Base-by-base conservation (phyloP, 257 asterid species). In the Gentiana macrophylla region DNA sequence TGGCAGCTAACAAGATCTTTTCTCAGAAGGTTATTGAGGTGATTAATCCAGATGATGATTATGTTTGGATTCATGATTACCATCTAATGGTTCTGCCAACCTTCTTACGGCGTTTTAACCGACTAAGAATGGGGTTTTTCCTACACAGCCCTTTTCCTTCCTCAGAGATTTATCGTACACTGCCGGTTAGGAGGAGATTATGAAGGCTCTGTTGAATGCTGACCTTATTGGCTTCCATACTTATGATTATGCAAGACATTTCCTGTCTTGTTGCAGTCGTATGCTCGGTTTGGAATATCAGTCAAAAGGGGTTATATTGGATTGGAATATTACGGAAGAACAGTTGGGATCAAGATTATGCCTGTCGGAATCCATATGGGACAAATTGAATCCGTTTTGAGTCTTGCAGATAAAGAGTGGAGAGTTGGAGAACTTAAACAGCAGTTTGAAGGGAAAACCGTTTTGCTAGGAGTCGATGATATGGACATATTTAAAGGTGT, bases 401-500 rank as follows among this genome's bases (percentile, higher is more conserved):
- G 53, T 36, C 69, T 71, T 32, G 74, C 84, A 2, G 78, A 78
- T 71, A 78, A 60, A 49, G 80, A 71, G 36, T 68, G 76, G 64
- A 74, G 72, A 44, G 74, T 71, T 1, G 74, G 33, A 59, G 77
- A 68, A 65, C 71, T 78, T 55, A 72, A 71, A 64, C 76, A 68
- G 47, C 78, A 74, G 65, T 78, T 74, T 54, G 65, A 75, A 46
- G 84, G 78, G 1, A 74, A 71, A 63, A 71, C 74, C 5, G 78
- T 78, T 44, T 47, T 78, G 4, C 76, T 78, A 35, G 84, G 84
- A 9, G 84, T 78, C 34, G 80, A 74, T n/a, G 80, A 78, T 66
- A 74, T 74, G 75, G 84, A 78, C 55, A 66, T 78, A 34, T 74
- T 78, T 49, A 77, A 78, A 63, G 84, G 84, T n/a, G 77, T 78